Base-by-base conservation (phyloP, 805 yeast genomes). In the Wickerhamiella kazuoi region DNA sequence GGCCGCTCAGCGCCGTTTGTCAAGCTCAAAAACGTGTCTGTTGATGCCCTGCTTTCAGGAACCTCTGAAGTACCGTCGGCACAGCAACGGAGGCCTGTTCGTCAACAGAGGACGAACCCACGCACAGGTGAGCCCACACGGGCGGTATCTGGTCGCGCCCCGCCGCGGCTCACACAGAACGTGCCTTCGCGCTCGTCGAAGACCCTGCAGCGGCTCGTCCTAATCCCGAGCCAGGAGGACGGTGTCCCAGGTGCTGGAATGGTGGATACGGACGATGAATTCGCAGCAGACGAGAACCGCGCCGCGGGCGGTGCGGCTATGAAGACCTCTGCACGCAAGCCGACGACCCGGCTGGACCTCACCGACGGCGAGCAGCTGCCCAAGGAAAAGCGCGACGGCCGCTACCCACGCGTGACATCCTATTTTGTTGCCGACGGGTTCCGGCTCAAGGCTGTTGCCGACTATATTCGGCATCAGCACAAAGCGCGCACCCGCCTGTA, bases 21-120 rank as follows among this genome's bases (percentile, higher is more conserved):
- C 75, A 66, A 90, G 15, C 52, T 79, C 53, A 74, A 86, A 30
- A 76, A 77, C 41, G 81, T 86, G 3, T 77, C 93, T 0, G 79
- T 86, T 3, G 84, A 83, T 41, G 77, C 77, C 51, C 68, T 86
- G 15, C 63, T 86, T 4, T 73, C 82, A 17, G 78, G 78, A 48
- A 71, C 76, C 18, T 76, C 93, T 45, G 96, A 82, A 50, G 81
- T 86, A 13, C 96, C 97, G 0, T 79, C 93, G 2, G 93, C 81
- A 13, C 74, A 69, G 16, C 28, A 21, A 44, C 62, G 72, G 37
- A 42, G 23, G 37, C 35, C 34, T 15, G 26, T 11, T 17, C 40
- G 37, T 9, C 30, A 33, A 14, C 29, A 26, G 16, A 11, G 29
- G 34, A 34, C 39, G 6, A 31, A 16, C 21, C 34, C 21, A 17